Conservation (phyloP, 257 asterid species). For the Forsythia viridissima region DNA sequence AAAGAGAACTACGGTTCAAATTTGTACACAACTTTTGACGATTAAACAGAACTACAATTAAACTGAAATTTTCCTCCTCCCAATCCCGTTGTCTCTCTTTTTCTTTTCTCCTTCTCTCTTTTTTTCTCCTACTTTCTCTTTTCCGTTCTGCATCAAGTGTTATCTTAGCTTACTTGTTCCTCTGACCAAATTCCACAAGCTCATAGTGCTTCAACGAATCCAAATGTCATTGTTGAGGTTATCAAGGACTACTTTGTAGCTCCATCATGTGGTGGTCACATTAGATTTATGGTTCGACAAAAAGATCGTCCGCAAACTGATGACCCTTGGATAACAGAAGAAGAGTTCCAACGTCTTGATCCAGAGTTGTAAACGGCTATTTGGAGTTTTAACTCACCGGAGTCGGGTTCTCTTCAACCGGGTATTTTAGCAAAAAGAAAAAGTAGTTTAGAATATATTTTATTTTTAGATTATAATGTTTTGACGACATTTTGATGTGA, state of each 20-base stretch:
- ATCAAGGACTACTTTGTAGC: no score
- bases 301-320: background rate
- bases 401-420: background rate
- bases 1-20: background rate
- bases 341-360: background rate
- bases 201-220: no score
- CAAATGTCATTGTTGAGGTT: no score
- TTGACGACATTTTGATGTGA: background rate
- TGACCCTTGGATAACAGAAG: background rate
- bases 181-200: no score
- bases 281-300: background rate
- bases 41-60: no score
- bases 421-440: background rate
- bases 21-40: no score
- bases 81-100: no score
- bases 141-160: no score
- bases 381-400: background rate
- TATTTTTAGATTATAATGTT: background rate
- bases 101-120: no score
- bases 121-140: no score
- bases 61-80: no score
- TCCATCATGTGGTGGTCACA: background rate
- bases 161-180: no score
- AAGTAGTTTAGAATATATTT: background rate
- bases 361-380: background rate